Conservation (phyloP, 2,329 filamentous ascomycete species). For the Beauveria sp. region DNA sequence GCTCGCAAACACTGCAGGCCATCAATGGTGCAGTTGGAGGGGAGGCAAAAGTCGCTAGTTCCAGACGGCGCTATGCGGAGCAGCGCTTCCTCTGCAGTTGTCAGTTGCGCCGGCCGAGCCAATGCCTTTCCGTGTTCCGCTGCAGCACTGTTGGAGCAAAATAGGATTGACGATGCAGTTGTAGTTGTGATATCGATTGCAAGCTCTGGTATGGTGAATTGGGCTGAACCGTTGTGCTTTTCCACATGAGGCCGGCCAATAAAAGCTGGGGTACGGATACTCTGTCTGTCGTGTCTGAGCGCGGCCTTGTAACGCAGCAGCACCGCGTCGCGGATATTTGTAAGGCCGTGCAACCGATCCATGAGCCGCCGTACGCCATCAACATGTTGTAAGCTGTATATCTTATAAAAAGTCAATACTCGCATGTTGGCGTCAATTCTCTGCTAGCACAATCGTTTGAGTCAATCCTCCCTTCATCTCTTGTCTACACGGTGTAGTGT, state of each 20-base stretch:
- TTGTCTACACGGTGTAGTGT: background rate
- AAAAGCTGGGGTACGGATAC: background rate
- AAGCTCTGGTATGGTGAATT: background rate
- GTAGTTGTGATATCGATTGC: background rate
- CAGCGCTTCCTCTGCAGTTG: background rate
- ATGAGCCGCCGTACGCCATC: background rate
- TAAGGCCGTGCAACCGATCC: constrained; percentile 8
- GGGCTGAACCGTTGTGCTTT: background rate
- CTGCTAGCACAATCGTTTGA: no score
- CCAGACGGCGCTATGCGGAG: constrained; percentile 8
- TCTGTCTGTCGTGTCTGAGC: background rate
- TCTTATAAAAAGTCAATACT: no score
- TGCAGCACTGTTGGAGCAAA: background rate
- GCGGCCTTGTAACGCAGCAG: background rate
- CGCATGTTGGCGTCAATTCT: background rate
- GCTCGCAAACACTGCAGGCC: background rate
- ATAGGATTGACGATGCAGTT: background rate
- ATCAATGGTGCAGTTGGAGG: constrained; percentile 3
- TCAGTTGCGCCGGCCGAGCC: background rate
- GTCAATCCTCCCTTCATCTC: background rate
- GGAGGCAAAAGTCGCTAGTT: constrained; percentile 9
- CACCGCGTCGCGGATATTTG: constrained; percentile 9
- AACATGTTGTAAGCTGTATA: background rate
- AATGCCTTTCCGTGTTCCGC: background rate
- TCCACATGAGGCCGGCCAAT: background rate